Percentiles rank a stretch among this genome's conserved stretches.
These are phyloP conservation scores for Termitomyces sp. DNA, from an alignment of 768 basidiomycete genomes.

Conservation along the genomic window DNA sequence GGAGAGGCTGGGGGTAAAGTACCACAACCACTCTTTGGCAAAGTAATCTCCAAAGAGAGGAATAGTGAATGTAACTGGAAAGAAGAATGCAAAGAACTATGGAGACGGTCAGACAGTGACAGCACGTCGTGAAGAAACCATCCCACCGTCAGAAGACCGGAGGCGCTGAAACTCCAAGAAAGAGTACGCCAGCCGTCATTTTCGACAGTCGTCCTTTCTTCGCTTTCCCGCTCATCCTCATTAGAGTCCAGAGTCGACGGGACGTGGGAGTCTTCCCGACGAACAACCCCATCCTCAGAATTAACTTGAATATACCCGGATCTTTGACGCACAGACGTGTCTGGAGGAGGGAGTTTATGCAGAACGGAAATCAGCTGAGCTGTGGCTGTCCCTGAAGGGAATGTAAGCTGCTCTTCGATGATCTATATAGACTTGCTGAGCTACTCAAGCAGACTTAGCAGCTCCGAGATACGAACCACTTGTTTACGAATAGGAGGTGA, in stretches of 20 bases:
- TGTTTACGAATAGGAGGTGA: conserved; percentile 94
- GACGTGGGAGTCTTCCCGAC: conserved; percentile 13
- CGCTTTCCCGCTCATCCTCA: conserved; percentile 26
- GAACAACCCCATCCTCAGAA: conserved; percentile 31
- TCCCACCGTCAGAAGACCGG: conserved; percentile 74
- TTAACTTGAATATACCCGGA: conserved; percentile 52
- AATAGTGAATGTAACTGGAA: conserved; percentile 84
- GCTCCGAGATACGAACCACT: conserved; percentile 51
- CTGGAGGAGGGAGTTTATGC: conserved; percentile 71
- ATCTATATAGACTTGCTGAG: conserved; percentile 48
- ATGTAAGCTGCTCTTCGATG: conserved; percentile 89
- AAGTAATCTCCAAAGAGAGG: conserved; percentile 83
- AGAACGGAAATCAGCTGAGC: conserved; percentile 93
- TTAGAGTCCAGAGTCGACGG: conserved; percentile 20
- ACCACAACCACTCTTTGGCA: conserved; percentile 90
- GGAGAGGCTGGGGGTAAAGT: conserved; percentile 86
- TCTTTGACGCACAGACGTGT: conserved; percentile 53
- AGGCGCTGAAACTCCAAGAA: conserved; percentile 73
- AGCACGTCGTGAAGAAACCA: neutral
- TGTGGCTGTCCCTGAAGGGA: conserved; percentile 95
- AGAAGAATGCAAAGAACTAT: conserved; percentile 85
- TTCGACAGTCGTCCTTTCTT: conserved; percentile 50
- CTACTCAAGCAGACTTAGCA: conserved; percentile 6
- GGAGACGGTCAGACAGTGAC: conserved; percentile 6
- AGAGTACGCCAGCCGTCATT: conserved; percentile 78